These are phyloP conservation scores for Pseudomonodictys pantanalensis DNA, from an alignment of 495 filamentous ascomycete genomes.

Conservation along the genomic window DNA sequence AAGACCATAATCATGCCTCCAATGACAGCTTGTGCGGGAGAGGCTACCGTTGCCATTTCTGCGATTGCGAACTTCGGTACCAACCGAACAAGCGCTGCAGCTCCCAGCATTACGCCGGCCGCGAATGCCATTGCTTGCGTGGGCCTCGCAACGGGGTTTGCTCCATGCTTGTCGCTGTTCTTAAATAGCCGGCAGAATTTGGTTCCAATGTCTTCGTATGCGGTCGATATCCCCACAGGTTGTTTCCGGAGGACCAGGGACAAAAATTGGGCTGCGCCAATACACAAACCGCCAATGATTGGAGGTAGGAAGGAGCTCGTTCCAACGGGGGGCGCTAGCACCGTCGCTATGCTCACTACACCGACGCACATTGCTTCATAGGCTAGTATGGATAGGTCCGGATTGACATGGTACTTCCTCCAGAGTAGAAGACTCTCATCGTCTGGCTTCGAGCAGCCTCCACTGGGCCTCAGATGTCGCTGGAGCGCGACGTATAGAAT, in stretches of 20 bases:
- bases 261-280: constrained; percentile 15
- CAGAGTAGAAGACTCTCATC: constrained; percentile 1
- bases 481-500: constrained; percentile 12
- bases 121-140: constrained; percentile 15
- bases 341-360: constrained; percentile 1
- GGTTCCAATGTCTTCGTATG: constrained; percentile 22
- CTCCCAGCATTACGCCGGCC: constrained; percentile 19
- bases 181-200: constrained; percentile 10
- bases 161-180: background rate
- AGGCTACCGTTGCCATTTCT: background rate
- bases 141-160: background rate
- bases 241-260: constrained; percentile 18
- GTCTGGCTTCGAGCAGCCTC: background rate
- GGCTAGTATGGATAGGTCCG: background rate
- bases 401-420: constrained; percentile 6
- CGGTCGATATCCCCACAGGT: constrained; percentile 19
- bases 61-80: constrained; percentile 12
- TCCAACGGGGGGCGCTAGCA: background rate
- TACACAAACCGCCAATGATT: constrained; percentile 9
- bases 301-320: constrained; percentile 11
- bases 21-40: constrained; percentile 12
- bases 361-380: constrained; percentile 6
- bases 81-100: constrained; percentile 8
- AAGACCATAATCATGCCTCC: constrained; percentile 23
- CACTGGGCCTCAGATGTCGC: background rate